These are phyloP conservation scores for Ceratorhiza oryzae-sativae DNA, from an alignment of 1,284 basidiomycete genomes.

Conservation along the genomic window DNA sequence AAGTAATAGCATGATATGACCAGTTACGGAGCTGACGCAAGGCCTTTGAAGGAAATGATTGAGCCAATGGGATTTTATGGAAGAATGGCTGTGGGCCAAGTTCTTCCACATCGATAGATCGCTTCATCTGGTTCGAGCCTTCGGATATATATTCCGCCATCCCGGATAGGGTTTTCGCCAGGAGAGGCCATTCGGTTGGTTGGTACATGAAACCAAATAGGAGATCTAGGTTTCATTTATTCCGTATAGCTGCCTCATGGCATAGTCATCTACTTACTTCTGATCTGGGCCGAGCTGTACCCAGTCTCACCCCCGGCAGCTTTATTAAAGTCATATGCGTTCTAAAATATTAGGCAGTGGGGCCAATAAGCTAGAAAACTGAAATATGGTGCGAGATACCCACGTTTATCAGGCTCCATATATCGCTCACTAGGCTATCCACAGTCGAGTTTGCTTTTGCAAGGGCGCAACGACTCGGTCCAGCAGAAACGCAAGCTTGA, in stretches of 20 bases:
- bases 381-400: not conserved
- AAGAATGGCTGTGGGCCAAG: not conserved
- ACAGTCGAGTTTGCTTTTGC: not conserved
- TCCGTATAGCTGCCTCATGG: not conserved
- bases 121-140: not conserved
- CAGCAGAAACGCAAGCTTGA: slow-evolving; percentile 25
- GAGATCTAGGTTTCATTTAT: not conserved
- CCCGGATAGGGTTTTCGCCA: slow-evolving; percentile 3
- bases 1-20: slow-evolving; percentile 27
- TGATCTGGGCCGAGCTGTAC: not conserved
- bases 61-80: not conserved
- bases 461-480: slow-evolving; percentile 21
- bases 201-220: slow-evolving; percentile 18
- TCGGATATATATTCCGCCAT: not conserved
- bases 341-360: not conserved
- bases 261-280: not conserved
- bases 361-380: too few relatives aligned
- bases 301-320: not conserved
- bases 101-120: not conserved
- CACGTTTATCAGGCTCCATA: not conserved
- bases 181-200: slow-evolving; percentile 18
- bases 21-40: not conserved
- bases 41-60: not conserved
- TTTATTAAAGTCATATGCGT: not conserved
- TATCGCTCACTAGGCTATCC: not conserved